These are phyloP conservation scores for Tolypocladium nubicola DNA, from an alignment of 2,329 filamentous ascomycete species.

Conservation along the genomic window DNA sequence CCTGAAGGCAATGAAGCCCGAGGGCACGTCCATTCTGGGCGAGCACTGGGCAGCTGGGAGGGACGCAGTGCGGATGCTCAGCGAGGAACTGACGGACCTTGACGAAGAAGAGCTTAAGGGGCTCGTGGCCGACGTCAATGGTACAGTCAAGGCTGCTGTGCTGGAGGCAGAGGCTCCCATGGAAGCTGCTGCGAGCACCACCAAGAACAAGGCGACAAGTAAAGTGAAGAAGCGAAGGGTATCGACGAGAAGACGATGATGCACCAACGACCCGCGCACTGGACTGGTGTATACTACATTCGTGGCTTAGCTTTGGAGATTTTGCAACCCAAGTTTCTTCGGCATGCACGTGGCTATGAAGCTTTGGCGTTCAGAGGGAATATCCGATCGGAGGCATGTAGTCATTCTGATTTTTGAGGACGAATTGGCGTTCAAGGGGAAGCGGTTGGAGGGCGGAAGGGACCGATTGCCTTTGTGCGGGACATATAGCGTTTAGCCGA, in stretches of 20 bases:
- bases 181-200: conserved; percentile 8
- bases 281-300: neutral
- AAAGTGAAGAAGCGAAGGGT: conserved; percentile 22
- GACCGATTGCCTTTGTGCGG: neutral
- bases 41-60: conserved; percentile 55
- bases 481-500: neutral
- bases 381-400: neutral
- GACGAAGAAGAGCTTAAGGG: conserved; percentile 83
- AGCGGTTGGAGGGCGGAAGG: neutral
- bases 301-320: neutral
- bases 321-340: neutral
- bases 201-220: conserved; percentile 16
- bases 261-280: neutral
- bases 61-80: conserved; percentile 57
- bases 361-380: neutral
- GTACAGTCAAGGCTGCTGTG: conserved; percentile 18
- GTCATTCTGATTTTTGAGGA: neutral
- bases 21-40: conserved; percentile 69
- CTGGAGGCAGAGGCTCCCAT: conserved; percentile 14
- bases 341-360: neutral
- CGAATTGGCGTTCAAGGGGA: neutral
- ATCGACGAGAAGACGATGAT: conserved; percentile 22
- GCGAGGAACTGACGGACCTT: conserved; percentile 82
- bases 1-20: conserved; percentile 65
- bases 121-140: conserved; percentile 44